These are phyloP conservation scores for Solanum bukasovii DNA, from an alignment of 257 asterid genomes.

Conservation along the genomic window DNA sequence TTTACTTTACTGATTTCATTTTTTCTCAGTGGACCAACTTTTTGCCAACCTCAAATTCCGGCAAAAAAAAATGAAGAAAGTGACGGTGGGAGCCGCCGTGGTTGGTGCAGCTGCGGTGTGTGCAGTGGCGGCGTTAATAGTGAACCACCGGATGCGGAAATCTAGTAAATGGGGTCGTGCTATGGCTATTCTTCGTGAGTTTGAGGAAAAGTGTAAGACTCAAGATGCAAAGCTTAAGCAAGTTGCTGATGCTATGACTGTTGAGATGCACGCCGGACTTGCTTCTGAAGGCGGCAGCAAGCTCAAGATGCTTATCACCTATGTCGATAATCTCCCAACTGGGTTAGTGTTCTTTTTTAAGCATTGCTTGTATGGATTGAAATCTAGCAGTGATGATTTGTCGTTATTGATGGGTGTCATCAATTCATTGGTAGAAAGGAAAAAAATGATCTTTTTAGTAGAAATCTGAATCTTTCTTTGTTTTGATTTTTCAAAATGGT, in stretches of 20 bases:
- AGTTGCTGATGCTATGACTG: conserved; percentile 67
- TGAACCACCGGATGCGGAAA: conserved; percentile 29
- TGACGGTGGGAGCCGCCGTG: conserved; percentile 39
- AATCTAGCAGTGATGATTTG: not conserved
- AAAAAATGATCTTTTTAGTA: not conserved
- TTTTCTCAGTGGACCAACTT: not conserved
- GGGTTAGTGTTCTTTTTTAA: conserved; percentile 24
- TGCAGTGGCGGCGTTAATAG: conserved; percentile 43
- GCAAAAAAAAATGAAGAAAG: conserved; percentile 20
- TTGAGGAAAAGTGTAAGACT: conserved; percentile 45
- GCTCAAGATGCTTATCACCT: conserved; percentile 60
- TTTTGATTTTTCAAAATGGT: not conserved
- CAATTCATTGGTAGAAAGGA: not conserved
- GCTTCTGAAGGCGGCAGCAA: conserved; percentile 67
- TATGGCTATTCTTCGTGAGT: conserved; percentile 34
- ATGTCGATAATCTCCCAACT: conserved; percentile 53
- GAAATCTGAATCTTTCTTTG: not conserved
- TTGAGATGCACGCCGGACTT: conserved; percentile 72
- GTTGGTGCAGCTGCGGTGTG: conserved; percentile 45
- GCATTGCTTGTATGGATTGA: not conserved
- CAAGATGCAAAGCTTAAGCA: conserved; percentile 33
- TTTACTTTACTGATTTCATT: not conserved
- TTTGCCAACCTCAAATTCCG: not conserved
- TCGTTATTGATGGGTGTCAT: not conserved
- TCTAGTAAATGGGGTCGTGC: conserved; percentile 49